phyloP scores from a whole-genome alignment of 1,284 basidiomycete species.

The Grifola frondosa region DNA sequence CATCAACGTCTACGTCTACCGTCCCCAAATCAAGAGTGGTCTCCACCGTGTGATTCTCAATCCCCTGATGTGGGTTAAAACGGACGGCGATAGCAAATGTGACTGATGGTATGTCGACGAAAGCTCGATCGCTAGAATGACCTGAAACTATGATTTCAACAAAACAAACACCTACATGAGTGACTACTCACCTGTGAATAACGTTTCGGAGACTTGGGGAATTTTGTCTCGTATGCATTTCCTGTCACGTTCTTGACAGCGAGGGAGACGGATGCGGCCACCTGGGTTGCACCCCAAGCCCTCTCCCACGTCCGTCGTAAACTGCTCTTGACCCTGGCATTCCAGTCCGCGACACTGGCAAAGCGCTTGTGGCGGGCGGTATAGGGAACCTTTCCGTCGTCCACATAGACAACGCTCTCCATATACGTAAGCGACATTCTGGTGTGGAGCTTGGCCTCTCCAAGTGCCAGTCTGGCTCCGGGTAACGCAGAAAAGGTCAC shows the following conservation, averaged over 20 bases:
- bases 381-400: constrained; percentile 23
- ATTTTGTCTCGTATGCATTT: constrained; percentile 30
- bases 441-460: constrained; percentile 52
- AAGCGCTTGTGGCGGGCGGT: constrained; percentile 28
- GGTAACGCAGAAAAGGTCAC: constrained; percentile 51
- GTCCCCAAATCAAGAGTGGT: constrained; percentile 46
- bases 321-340: constrained; percentile 56
- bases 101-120: constrained; percentile 46
- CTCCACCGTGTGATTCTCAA: constrained; percentile 57
- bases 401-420: constrained; percentile 35
- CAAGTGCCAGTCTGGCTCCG: constrained; percentile 48
- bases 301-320: constrained; percentile 63
- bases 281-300: constrained; percentile 63
- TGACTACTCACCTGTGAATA: constrained; percentile 11
- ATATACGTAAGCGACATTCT: constrained; percentile 54
- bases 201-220: constrained; percentile 11
- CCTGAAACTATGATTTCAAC: neutral
- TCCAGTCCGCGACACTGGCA: constrained; percentile 58
- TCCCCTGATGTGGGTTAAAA: constrained; percentile 57
- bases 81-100: constrained; percentile 47
- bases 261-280: constrained; percentile 50
- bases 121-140: constrained; percentile 25
- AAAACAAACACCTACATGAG: neutral
- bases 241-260: constrained; percentile 50
- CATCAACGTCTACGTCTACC: constrained; percentile 49